Evolutionary conservation across 2,329 filamentous ascomycete species (phyloP).

Genomic region (Fusarium multiceps): DNA sequence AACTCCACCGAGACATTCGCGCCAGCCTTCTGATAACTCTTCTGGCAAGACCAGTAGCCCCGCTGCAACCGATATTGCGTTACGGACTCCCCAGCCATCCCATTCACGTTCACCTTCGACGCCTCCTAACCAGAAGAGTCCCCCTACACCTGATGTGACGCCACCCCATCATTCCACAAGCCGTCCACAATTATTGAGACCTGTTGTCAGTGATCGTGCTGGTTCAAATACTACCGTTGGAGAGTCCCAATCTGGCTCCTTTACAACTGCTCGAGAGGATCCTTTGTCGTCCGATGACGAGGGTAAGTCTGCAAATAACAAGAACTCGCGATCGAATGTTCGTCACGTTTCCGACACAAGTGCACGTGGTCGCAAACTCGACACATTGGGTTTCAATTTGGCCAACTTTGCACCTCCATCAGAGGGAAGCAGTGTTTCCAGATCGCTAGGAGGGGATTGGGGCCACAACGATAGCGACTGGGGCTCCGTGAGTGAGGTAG

Average conservation of each 20-base stretch:
- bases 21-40: conserved; percentile 65
- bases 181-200: conserved; percentile 59
- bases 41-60: conserved; percentile 58
- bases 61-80: conserved; percentile 52
- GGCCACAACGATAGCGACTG: conserved; percentile 68
- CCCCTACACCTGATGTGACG: conserved; percentile 80
- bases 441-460: conserved; percentile 59
- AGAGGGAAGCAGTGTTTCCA: conserved; percentile 56
- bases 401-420: conserved; percentile 55
- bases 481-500: conserved; percentile 60
- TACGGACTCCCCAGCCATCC: conserved; percentile 54
- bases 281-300: conserved; percentile 72
- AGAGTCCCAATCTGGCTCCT: conserved; percentile 75
- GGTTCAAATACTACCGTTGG: conserved; percentile 65
- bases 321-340: conserved; percentile 59
- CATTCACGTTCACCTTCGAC: conserved; percentile 63
- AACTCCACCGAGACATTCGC: conserved; percentile 71
- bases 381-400: conserved; percentile 57
- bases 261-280: conserved; percentile 76
- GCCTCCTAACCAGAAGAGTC: conserved; percentile 73
- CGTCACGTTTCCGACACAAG: conserved; percentile 51
- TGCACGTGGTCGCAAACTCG: conserved; percentile 42
- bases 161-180: conserved; percentile 69
- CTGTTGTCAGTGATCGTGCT: conserved; percentile 60
- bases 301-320: conserved; percentile 56